A percentile compares a stretch with the other conserved stretches of the same genome.
Conservation (phyloP, 495 filamentous ascomycete genomes). For the Penicillium canariense region DNA sequence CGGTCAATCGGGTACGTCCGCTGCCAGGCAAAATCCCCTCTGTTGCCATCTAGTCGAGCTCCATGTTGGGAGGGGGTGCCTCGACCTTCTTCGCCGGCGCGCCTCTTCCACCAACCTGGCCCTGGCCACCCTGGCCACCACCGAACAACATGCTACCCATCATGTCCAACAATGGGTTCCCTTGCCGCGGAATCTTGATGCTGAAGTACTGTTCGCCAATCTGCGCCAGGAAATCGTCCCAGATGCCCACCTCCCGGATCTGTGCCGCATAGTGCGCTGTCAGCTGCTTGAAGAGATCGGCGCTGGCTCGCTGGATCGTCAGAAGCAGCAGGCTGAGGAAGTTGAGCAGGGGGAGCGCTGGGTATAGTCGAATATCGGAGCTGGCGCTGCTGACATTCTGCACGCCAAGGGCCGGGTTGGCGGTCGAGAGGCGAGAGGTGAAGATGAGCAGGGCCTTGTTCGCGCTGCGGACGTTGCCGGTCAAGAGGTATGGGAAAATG, state of each 20-base stretch:
- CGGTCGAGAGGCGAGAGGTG: slow-evolving; percentile 63
- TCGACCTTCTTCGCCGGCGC: slow-evolving; percentile 46
- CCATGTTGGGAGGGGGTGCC: slow-evolving; percentile 50
- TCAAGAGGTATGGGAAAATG: slow-evolving; percentile 87
- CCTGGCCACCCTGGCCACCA: slow-evolving; percentile 38
- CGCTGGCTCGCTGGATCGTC: slow-evolving; percentile 73
- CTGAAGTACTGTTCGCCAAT: slow-evolving; percentile 96
- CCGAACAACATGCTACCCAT: slow-evolving; percentile 93
- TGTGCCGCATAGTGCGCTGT: slow-evolving; percentile 75
- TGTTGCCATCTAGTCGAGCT: slow-evolving; percentile 46
- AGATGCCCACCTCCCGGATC: slow-evolving; percentile 68
- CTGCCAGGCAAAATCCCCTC: neutral
- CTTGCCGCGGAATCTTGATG: slow-evolving; percentile 84
- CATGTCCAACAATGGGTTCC: slow-evolving; percentile 93
- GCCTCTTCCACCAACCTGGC: slow-evolving; percentile 44
- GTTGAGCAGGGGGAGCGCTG: slow-evolving; percentile 83
- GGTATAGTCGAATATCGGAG: slow-evolving; percentile 78
- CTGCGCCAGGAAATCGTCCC: slow-evolving; percentile 82
- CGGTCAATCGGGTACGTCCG: slow-evolving; percentile 15
- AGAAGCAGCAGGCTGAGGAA: slow-evolving; percentile 83
- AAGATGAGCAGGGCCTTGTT: slow-evolving; percentile 79
- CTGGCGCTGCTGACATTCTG: slow-evolving; percentile 78
- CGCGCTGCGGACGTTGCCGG: slow-evolving; percentile 85
- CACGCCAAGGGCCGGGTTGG: slow-evolving; percentile 65
- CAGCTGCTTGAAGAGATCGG: slow-evolving; percentile 80